Evolutionary conservation across 2,329 filamentous ascomycete species (phyloP), one percentile per base, ranked within the genome.

Genomic region (Aspergillus ochraceus): DNA sequence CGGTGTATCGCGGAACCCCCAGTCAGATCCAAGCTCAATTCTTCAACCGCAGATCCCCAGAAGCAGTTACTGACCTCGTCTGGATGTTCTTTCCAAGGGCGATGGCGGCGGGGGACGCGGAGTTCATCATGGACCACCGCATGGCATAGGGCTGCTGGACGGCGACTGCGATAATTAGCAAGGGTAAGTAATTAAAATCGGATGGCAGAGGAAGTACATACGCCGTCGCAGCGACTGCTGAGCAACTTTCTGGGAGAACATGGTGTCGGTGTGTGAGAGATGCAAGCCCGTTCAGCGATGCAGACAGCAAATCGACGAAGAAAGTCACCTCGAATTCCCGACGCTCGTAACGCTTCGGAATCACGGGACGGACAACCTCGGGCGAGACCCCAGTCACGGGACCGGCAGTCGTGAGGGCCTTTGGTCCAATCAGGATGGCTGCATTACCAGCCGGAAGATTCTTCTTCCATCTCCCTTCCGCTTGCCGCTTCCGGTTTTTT

Each of bases 161-260:
- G 72, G 77, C 76, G 69, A 81, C 79, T 81, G 69, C 42, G 62
- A 24, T 49, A 59, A 68, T 70, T 66, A 71, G 68, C 58, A 64
- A 55, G 14, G 12, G 17, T 6, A 10, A 24, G n/a, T 17, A 12
- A 29, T n/a, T 30, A 11, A 29, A 24, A 49, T 12, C 39, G 17
- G 30, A 19, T 10, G 0, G 11, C 19, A 9, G 19, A 17, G 26
- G n/a, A 14, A 50, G 42, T 22, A 76, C 78, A 65, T 81, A 82
- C 80, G 72, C 71, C 80, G 79, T 72, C 79, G 76, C 70, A 80
- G 71, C 61, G 79, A 79, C 66, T 78, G 76, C 67, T 81, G 79
- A 57, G 76, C 74, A 70, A 79, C 69, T 71, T 79, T 79, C 66
- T 81, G 79, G 57, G 78, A 77, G 66, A 81, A 72, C 79, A 82